Percentiles rank a stretch among this genome's conserved stretches.
These are phyloP conservation scores for Scedosporium aurantiacum DNA, from an alignment of 2,329 filamentous ascomycete genomes.

Conservation along the genomic window DNA sequence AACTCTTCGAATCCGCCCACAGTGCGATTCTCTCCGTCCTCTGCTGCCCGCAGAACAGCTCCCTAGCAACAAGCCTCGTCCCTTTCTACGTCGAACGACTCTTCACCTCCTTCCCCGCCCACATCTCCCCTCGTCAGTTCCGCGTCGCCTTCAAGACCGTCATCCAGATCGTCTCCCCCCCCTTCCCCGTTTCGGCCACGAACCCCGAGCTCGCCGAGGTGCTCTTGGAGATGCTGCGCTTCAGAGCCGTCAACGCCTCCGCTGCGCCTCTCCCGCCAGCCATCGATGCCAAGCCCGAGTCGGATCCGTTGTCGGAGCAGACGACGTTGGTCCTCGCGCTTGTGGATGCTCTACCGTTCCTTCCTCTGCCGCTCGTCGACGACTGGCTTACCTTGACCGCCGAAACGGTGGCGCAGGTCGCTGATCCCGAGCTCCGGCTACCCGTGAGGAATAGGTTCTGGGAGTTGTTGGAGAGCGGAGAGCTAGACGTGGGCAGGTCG, in stretches of 20 bases:
- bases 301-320: constrained; percentile 56
- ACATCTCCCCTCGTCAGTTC: constrained; percentile 76
- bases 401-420: constrained; percentile 52
- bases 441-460: constrained; percentile 62
- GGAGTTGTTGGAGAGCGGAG: constrained; percentile 67
- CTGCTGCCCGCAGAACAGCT: constrained; percentile 65
- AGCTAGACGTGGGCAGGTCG: constrained; percentile 80
- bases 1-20: constrained; percentile 81
- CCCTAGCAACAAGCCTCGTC: constrained; percentile 58
- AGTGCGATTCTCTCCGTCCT: constrained; percentile 70
- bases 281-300: constrained; percentile 17
- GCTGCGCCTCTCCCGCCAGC: constrained; percentile 32
- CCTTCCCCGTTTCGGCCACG: constrained; percentile 59
- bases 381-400: constrained; percentile 72
- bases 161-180: constrained; percentile 70
- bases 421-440: constrained; percentile 50
- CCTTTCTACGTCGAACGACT: constrained; percentile 78
- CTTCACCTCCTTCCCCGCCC: constrained; percentile 66
- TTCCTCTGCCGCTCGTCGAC: constrained; percentile 58
- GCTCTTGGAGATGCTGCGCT: constrained; percentile 65
- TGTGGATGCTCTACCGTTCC: constrained; percentile 65
- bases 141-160: constrained; percentile 78
- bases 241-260: constrained; percentile 46
- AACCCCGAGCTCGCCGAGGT: constrained; percentile 72
- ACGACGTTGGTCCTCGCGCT: constrained; percentile 65